A percentile compares a stretch with the other conserved stretches of the same genome.
Conservation (phyloP, 129 eudicot species). For the Centrapalus pauciflorus region DNA sequence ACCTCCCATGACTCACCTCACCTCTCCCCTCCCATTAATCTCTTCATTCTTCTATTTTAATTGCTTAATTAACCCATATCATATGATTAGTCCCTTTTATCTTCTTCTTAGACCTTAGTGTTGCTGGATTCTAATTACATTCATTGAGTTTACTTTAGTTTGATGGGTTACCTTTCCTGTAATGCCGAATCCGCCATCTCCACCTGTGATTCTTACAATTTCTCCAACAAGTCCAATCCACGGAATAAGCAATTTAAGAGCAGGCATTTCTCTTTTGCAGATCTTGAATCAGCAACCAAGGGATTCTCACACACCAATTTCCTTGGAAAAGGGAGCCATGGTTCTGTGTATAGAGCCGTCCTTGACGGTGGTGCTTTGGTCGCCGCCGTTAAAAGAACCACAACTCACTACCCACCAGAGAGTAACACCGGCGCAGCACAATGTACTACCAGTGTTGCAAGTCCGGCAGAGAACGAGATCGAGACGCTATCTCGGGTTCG, state of each 20-base stretch:
- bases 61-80: too few species aligned
- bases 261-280: slow-evolving; percentile 38
- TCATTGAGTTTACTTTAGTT: not conserved
- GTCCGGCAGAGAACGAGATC: slow-evolving; percentile 72
- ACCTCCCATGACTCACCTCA: slow-evolving; percentile 19
- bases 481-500: slow-evolving; percentile 64
- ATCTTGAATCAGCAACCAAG: slow-evolving; percentile 63
- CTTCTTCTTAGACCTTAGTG: not conserved
- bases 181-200: slow-evolving; percentile 69
- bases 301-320: slow-evolving; percentile 49
- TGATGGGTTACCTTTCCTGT: slow-evolving; percentile 80
- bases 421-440: not conserved
- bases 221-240: slow-evolving; percentile 7
- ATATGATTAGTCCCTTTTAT: slow-evolving; percentile 1
- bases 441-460: not conserved
- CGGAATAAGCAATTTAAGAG: slow-evolving; percentile 18
- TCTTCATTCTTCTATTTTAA: not conserved
- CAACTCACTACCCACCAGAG: not conserved
- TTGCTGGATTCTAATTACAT: not conserved
- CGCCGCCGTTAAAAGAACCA: slow-evolving; percentile 62
- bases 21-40: slow-evolving; percentile 32
- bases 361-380: slow-evolving; percentile 32
- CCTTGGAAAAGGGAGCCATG: slow-evolving; percentile 90
- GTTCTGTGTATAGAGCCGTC: slow-evolving; percentile 56
- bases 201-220: slow-evolving; percentile 60